Base-by-base conservation (phyloP, 148 eudicot genomes). In the Cornus suecica region DNA sequence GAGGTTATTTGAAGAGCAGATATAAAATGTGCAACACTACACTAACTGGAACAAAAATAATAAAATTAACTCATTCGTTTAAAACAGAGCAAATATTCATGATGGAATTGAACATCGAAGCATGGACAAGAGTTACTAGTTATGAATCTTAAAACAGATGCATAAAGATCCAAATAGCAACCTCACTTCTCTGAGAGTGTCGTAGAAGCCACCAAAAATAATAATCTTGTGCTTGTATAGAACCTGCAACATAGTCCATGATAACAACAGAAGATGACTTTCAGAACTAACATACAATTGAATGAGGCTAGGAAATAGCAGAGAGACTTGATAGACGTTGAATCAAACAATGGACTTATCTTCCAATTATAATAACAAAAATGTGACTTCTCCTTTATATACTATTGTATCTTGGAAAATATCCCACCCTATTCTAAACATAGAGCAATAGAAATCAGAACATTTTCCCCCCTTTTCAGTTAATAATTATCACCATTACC, bases 131-230 rank as follows among this genome's bases (percentile, higher is more conserved):
- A 68, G 2, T 61, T 8, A 26, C 11, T 45, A 66, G 32, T 32
- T 54, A 37, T 65, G 23, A 56, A 69, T 37, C 41, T 28, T 32
- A 27, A 37, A 48, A 30, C 52, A 29, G 34, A 24, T 10, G 27
- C 28, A 69, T 73, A 42, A 75, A 22, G 69, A 72, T 26, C 15
- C 41, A 74, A 66, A 62, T n/a, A 52, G 71, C 85, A 79, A 95
- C 99, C 99, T 95, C 88, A 95, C 99, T 95, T 95, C 99, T 85
- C 99, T 87, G 70, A 95, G 97, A 72, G 99, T 95, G 79, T 95
- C 99, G 82, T 95, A 95, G 78, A 95, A 95, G 71, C 99, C 99
- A 69, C 99, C 99, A 87, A 95, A 95, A 70, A 95, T 86, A 79
- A 92, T 81, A 66, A 95, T 90, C 90, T 95, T 95, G 86, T 92